These are phyloP conservation scores for Ogataea ganodermae DNA, from an alignment of 805 yeast genomes.

Conservation along the genomic window DNA sequence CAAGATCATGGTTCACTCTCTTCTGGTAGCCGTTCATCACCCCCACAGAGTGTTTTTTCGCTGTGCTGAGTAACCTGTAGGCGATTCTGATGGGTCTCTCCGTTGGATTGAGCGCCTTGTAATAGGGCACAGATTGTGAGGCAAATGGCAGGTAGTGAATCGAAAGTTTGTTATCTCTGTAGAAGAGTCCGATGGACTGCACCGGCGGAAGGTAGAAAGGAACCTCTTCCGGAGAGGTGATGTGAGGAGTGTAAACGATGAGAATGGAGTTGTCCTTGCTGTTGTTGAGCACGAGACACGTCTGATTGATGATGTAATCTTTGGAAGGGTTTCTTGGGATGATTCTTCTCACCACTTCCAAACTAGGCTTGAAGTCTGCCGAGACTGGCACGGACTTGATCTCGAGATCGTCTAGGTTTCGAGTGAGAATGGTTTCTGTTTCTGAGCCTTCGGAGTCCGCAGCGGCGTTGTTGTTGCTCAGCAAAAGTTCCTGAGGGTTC, in stretches of 20 bases:
- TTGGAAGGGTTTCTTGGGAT: conserved; percentile 91
- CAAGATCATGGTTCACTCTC: conserved; percentile 83
- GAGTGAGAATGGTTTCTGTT: conserved; percentile 26
- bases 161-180: conserved; percentile 51
- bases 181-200: conserved; percentile 71
- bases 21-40: conserved; percentile 83
- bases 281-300: conserved; percentile 59
- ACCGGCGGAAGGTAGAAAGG: conserved; percentile 93
- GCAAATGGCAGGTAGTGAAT: conserved; percentile 74
- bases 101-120: conserved; percentile 40
- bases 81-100: conserved; percentile 83
- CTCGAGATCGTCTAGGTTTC: conserved; percentile 43
- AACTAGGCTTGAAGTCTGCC: conserved; percentile 36
- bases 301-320: conserved; percentile 81
- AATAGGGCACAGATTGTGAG: conserved; percentile 27
- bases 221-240: conserved; percentile 54
- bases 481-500: conserved; percentile 37
- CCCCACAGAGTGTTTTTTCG: conserved; percentile 81
- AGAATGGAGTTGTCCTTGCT: conserved; percentile 44
- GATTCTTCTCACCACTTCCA: conserved; percentile 73
- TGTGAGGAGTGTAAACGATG: conserved; percentile 79
- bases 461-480: conserved; percentile 15
- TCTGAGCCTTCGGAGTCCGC: conserved; percentile 7
- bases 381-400: conserved; percentile 39
- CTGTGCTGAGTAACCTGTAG: conserved; percentile 73